Evolutionary conservation across 306 rosid genomes (phyloP).

Genomic region (Prunus armeniaca): DNA sequence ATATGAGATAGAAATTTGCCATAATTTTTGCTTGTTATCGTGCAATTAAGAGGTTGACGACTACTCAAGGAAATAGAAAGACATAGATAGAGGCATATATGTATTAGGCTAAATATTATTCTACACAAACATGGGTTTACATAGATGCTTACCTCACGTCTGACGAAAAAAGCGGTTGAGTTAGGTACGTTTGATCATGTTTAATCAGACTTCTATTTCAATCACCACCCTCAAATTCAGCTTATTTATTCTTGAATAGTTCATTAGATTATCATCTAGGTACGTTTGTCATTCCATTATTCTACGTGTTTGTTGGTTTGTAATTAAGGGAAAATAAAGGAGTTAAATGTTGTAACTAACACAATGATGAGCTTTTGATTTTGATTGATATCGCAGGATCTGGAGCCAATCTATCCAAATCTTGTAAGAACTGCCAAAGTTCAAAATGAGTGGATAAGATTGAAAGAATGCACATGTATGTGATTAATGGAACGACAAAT

Average conservation of each 20-base stretch:
- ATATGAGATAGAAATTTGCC: too few species aligned
- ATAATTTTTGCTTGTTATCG: too few species aligned
- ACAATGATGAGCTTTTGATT: neutral
- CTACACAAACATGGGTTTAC: neutral
- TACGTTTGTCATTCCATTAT: too few species aligned
- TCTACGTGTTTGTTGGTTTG: neutral
- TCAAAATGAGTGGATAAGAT: neutral
- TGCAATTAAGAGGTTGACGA: too few species aligned
- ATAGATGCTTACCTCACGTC: conserved; percentile 1
- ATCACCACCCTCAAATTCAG: neutral
- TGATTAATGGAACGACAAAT: conserved; percentile 1
- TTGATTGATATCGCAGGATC: neutral
- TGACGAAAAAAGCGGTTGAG: neutral
- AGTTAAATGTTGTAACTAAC: too few species aligned
- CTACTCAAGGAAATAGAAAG: neutral
- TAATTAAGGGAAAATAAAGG: neutral
- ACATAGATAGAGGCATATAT: neutral
- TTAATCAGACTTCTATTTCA: neutral
- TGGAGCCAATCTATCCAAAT: neutral
- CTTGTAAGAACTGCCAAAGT: neutral
- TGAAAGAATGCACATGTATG: neutral
- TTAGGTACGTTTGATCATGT: conserved; percentile 1
- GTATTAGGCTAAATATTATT: neutral
- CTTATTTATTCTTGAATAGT: neutral
- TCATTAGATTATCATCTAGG: neutral